Evolutionary conservation across 306 rosid species (phyloP), one percentile per base, ranked within the genome.

Genomic region (Prinsepia uniflora): DNA sequence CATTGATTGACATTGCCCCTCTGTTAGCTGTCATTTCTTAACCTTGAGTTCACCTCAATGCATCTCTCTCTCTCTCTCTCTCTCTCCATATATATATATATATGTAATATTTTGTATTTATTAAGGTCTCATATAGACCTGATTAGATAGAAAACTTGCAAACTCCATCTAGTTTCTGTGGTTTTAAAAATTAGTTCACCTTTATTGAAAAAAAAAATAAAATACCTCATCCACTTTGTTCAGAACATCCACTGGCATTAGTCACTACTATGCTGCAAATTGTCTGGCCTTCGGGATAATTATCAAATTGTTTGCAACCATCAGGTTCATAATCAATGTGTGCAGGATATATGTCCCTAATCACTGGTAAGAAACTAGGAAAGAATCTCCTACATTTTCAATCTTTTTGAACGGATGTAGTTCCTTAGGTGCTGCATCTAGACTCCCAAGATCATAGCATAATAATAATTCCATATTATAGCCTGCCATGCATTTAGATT

Each of bases 1-100:
- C 59, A 62, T 30, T 57, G 55, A 50, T 55, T 64, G 70, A 20
- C 56, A 48, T 48, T 65, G 22, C 34, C 44, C 59, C 52, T 65
- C 53, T 48, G 45, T 24, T 66, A 66, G 50, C 70, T 72, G 67
- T 64, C 58, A 56, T 71, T 19, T 75, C 48, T 77, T 57, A 58
- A 78, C 44, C 20, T 17, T 55, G 55, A 39, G 60, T 30, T 55
- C 34, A 73, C 24, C 47, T 66, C 59, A 72, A 50, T 75, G 49
- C 67, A 80, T 75, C 70, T 19, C 44, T 39, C 63, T 58, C 63
- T 55, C 10, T 46, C 65, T 15, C 45, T 66, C 58, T 70, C 60
- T n/a, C 60, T 19, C 22, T 6, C 22, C 0, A 5, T 4, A n/a
- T n/a, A n/a, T n/a, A n/a, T 6, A 0, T 10, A 15, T 12, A 0